Evolutionary conservation across 2,329 filamentous ascomycete species (phyloP), one percentile per base, ranked within the genome.

Genomic region (Bimuria novae-zelandiae): DNA sequence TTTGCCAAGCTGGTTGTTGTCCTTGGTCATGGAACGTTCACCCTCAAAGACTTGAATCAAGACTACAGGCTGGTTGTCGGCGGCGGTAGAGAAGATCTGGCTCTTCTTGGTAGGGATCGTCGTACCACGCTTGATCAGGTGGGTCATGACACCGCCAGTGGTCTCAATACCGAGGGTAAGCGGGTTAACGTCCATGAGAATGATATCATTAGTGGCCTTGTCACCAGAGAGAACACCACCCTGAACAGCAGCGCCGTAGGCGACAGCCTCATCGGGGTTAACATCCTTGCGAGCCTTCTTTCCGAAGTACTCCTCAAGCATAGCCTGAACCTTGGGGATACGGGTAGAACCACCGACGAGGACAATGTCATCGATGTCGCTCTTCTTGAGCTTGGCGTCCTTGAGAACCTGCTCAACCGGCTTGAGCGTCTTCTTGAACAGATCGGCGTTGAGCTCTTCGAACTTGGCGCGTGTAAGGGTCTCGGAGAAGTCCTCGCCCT

Each of bases 251-350:
- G 94, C 94, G 80, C 94, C 94, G 76, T 92, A 97, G 73, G 94
- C 94, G 67, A 97, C 94, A 80, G 94, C 94, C 84, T 97, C 94
- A 74, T 99, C 94, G 68, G 94, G 94, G 86, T 97, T 97, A 77
- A 99, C 96, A 80, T 92, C 91, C 90, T 97, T 97, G 85, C 89
- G 92, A 68, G 92, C 92, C 84, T 94, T 92, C 90, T 97, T 97
- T 77, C 92, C 82, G 76, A 97, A 97, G 85, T 85, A 97, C 79
- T 97, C 92, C 83, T 97, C 92, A 64, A 97, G 89, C 74, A 97
- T 87, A 67, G 85, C 76, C 81, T 95, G 89, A 64, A 97, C 92
- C 89, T 97, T 97, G 77, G 94, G 93, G 67, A 99, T 97, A 90
- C 94, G 93, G 64, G 94, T 97, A 57, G 94, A 97, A 79, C 94